These are phyloP conservation scores for Colletotrichum chrysophilum DNA, from an alignment of 2,329 filamentous ascomycete genomes.

Conservation along the genomic window DNA sequence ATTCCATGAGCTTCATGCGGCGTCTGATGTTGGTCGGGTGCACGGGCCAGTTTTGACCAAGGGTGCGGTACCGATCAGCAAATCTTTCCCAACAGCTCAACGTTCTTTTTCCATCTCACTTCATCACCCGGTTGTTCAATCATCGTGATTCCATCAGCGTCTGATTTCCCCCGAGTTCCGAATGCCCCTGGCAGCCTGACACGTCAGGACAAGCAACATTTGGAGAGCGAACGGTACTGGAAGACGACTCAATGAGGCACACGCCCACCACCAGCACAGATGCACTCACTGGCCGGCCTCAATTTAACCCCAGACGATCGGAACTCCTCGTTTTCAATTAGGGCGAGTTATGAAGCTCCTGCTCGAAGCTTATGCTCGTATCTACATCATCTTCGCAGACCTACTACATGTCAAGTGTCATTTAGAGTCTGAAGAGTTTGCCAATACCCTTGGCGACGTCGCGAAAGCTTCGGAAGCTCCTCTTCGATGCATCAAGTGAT, in stretches of 20 bases:
- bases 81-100: neutral
- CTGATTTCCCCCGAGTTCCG: neutral
- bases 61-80: neutral
- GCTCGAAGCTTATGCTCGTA: neutral
- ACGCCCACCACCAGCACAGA: neutral
- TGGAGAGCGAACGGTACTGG: neutral
- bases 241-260: neutral
- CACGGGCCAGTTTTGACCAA: neutral
- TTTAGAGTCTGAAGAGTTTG: neutral
- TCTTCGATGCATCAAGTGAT: neutral
- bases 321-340: neutral
- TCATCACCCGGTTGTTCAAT: neutral
- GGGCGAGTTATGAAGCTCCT: neutral
- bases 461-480: neutral
- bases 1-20: neutral
- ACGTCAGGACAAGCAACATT: neutral
- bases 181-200: neutral
- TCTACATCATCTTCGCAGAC: neutral
- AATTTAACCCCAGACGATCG: neutral
- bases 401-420: neutral
- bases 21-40: neutral
- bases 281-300: neutral
- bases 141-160: neutral
- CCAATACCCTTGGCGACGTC: constrained; percentile 7
- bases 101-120: neutral